Evolutionary conservation across 805 yeast genomes (phyloP), one percentile per base, ranked within the genome.

Genomic region (Sporopachydermia lactativora): DNA sequence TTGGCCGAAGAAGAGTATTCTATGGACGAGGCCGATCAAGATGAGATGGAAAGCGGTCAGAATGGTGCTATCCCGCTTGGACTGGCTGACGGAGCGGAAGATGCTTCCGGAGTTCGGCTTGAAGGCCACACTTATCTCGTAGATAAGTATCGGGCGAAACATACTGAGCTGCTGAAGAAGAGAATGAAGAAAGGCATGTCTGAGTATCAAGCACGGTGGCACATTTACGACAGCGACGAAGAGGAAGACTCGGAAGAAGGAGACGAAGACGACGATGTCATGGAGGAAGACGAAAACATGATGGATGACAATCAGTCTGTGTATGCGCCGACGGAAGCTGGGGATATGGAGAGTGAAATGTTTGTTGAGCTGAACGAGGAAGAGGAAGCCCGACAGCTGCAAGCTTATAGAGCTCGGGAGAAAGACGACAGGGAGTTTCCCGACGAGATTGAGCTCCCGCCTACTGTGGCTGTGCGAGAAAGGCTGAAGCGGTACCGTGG

Each of bases 381-480:
- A 50, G 96, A 85, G 50, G 96, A 84, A 57, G 76, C 75, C 44
- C 71, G 75, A 50, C 96, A 88, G 59, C 65, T 85, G 46, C 63
- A 70, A 42, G 71, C 69, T 51, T 86, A 68, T 62, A 73, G 92
- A 49, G 67, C 66, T 34, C 59, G 73, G 46, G 95, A 77, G 48
- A 71, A 72, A 44, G 96, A 88, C 42, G 96, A 85, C 55, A 69
- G 75, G 28, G 95, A 88, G 51, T 92, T 86, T 66, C 97, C 97
- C 0, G 99, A 92, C 60, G 98, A 92, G 61, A 62, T 89, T 42
- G 97, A 92, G 57, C 62, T 92, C 36, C 71, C 68, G 37, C 96
- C 96, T 19, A 55, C 59, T 4, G 88, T 73, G 47, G 70, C 81
- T 3, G 97, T 83, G 5, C 71, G 71, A 50, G 85, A 86, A 47